Evolutionary conservation across 2,329 filamentous ascomycete species (phyloP).

Genomic region (Stagonosporopsis chrysanthemi): DNA sequence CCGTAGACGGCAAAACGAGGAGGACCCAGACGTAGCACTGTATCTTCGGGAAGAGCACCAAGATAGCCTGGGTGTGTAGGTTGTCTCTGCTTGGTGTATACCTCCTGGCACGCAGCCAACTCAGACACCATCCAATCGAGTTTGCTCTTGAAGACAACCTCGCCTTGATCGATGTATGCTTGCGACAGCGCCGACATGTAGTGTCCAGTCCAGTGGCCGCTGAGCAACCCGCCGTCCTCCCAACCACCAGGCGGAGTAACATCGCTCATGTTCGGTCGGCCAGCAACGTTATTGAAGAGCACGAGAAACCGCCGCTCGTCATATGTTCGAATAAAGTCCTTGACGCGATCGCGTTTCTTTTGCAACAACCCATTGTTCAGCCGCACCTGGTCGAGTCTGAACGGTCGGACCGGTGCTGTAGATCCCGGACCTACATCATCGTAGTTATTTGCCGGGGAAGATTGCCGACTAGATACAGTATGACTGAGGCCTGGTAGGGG

Average conservation of each 20-base stretch:
- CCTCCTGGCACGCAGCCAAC: constrained; percentile 6
- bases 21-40: constrained; percentile 3
- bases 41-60: constrained; percentile 11
- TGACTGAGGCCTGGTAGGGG: neutral
- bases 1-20: constrained; percentile 10
- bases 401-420: constrained; percentile 6
- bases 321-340: constrained; percentile 3
- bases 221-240: constrained; percentile 8
- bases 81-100: neutral
- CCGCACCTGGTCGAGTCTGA: constrained; percentile 8
- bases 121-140: constrained; percentile 10
- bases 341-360: constrained; percentile 3
- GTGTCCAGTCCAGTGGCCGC: constrained; percentile 10
- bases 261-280: neutral
- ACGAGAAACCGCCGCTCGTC: constrained; percentile 9
- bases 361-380: constrained; percentile 3
- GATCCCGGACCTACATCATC: neutral
- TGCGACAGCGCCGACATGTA: constrained; percentile 9
- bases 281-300: constrained; percentile 6
- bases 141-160: constrained; percentile 4
- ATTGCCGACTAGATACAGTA: neutral
- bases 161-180: constrained; percentile 6
- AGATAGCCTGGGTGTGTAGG: constrained; percentile 7
- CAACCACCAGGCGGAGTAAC: constrained; percentile 2
- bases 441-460: neutral